Base-by-base conservation (phyloP, 192 early-diverging fungal species). In the Podila epigama region DNA sequence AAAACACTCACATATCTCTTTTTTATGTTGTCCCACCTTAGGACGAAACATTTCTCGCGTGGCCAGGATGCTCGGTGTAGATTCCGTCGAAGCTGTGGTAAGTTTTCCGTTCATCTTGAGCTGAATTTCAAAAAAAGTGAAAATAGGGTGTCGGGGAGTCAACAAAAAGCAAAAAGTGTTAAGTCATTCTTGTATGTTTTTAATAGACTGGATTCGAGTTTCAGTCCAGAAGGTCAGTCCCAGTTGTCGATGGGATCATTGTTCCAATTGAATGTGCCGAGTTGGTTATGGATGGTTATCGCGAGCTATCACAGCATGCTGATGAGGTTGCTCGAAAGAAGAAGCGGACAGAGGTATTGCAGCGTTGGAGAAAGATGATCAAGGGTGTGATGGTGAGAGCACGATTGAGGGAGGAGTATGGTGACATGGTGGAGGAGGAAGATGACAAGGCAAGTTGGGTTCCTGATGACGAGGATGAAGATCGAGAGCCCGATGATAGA, bases 1-100 rank as follows among this genome's bases (percentile, higher is more conserved):
- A 20, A 29, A 42, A 44, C 18, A 27, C 16, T 48, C 22, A n/a
- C 40, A 18, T 5, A 22, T 22, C 25, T 51, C 27, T 62, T 6
- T 51, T 51, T 2, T 22, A n/a, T 27, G 16, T 7, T 22, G 15
- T 34, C 1, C 50, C 31, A 28, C 28, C 50, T 29, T 72, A 89
- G 86, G 84, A 51, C 63, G 84, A 16, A 87, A 85, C 4, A 86
- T 93, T 36, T 84, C 60, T 15, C 78, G 81, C 31, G 58, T 98
- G 28, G 95, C 95, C 34, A 84, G 84, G 50, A 83, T 88, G 69
- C 80, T 97, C 40, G 89, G 87, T 7, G 87, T 97, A 18, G 93
- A 96, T 58, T 95, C 84, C 66, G 93, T 84, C 2, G 85, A 85
- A n/a, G 95, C 93, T 7, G 94, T 97, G 53, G 91, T 94, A 68